Evolutionary conservation across 2,329 filamentous ascomycete genomes (phyloP).

Genomic region (Zymoseptoria passerinii): DNA sequence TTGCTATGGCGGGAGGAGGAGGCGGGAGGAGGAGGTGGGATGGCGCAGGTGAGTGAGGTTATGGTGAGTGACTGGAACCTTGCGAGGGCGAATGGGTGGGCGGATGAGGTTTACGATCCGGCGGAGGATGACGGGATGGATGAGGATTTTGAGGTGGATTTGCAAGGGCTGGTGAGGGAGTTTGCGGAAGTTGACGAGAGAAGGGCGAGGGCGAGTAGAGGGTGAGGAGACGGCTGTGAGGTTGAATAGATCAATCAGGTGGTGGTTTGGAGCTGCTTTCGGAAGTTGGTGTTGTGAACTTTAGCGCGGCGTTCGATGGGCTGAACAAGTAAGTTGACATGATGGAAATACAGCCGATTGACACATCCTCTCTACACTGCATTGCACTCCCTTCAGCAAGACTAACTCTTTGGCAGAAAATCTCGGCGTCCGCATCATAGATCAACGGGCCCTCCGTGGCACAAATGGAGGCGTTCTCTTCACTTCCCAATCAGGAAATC

Average conservation of each 20-base stretch:
- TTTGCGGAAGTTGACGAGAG: background rate
- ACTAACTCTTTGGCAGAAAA: no score
- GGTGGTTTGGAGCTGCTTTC: background rate
- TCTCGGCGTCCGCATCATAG: no score
- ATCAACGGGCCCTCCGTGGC: no score
- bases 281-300: background rate
- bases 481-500: background rate
- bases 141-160: background rate
- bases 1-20: background rate
- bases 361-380: no score
- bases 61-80: conserved; percentile 2
- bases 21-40: no score
- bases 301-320: background rate
- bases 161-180: background rate
- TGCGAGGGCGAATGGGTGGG: conserved; percentile 7
- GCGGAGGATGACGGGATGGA: background rate
- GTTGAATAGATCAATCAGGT: background rate
- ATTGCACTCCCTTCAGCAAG: no score
- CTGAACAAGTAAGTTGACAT: background rate
- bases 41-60: background rate
- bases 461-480: background rate
- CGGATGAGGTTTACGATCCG: conserved; percentile 7
- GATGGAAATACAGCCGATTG: no score
- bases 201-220: background rate
- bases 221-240: background rate